phyloP scores from a whole-genome alignment of 2,329 filamentous ascomycete genomes.

The Niveomyces coronatus region DNA sequence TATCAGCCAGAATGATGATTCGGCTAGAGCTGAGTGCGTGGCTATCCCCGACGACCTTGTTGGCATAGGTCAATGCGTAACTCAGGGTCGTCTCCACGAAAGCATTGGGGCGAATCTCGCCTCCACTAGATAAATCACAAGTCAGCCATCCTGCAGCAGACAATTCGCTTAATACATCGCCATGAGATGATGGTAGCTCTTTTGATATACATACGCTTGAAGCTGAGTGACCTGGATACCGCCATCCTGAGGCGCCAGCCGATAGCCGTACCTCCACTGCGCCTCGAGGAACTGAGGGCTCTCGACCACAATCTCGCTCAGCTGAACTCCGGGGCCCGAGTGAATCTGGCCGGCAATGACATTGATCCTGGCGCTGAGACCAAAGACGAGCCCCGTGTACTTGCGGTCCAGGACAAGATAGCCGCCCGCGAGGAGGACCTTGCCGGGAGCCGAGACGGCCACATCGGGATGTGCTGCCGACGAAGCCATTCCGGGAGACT shows the following conservation, averaged over 20 bases:
- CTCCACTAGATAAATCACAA: slow-evolving; percentile 27
- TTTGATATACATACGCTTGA: slow-evolving; percentile 67
- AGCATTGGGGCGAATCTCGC: slow-evolving; percentile 48
- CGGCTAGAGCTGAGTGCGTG: slow-evolving; percentile 55
- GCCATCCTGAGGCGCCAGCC: slow-evolving; percentile 57
- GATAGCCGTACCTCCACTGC: slow-evolving; percentile 79
- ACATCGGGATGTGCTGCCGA: slow-evolving; percentile 23
- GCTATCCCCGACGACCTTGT: slow-evolving; percentile 27
- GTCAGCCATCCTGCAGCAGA: neutral
- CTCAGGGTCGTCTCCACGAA: slow-evolving; percentile 89
- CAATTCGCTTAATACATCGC: neutral
- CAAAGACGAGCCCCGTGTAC: slow-evolving; percentile 68
- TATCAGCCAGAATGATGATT: slow-evolving; percentile 85
- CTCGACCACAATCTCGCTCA: slow-evolving; percentile 68
- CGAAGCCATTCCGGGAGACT: neutral
- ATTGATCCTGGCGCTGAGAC: slow-evolving; percentile 58
- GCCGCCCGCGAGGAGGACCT: slow-evolving; percentile 88
- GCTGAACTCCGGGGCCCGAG: slow-evolving; percentile 51
- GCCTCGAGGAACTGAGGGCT: slow-evolving; percentile 88
- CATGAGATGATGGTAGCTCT: slow-evolving; percentile 6
- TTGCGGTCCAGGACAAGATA: slow-evolving; percentile 86
- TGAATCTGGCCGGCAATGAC: slow-evolving; percentile 48
- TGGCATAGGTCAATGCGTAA: slow-evolving; percentile 79
- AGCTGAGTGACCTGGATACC: slow-evolving; percentile 74
- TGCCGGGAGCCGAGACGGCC: slow-evolving; percentile 84